These are phyloP conservation scores for Trichoderma parareesei DNA, from an alignment of 495 filamentous ascomycete genomes.

Conservation along the genomic window DNA sequence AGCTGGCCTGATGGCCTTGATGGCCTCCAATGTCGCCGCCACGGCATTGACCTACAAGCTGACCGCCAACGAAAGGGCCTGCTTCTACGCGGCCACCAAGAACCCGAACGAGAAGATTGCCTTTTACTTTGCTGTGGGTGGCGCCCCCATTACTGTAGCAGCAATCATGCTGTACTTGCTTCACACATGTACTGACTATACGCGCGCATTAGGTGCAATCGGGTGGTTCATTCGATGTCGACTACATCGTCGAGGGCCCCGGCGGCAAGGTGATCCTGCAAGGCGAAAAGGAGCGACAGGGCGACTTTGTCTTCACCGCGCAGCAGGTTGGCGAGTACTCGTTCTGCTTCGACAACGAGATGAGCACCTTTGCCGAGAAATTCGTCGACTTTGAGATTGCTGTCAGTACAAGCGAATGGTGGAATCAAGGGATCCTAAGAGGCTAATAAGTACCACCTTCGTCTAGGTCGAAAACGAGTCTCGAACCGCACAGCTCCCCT, in stretches of 20 bases:
- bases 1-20: conserved; percentile 55
- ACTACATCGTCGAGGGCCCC: conserved; percentile 82
- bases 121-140: conserved; percentile 93
- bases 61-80: conserved; percentile 81
- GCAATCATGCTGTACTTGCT: conserved; percentile 11
- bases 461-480: conserved; percentile 86
- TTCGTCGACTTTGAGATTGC: conserved; percentile 98
- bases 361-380: conserved; percentile 97
- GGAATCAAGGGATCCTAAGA: not conserved
- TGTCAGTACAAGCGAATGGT: conserved; percentile 42
- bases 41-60: conserved; percentile 96
- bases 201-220: conserved; percentile 69
- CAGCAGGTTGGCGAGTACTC: conserved; percentile 87
- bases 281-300: conserved; percentile 86
- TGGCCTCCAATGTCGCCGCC: conserved; percentile 53
- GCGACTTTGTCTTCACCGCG: conserved; percentile 97
- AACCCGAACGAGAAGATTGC: conserved; percentile 77
- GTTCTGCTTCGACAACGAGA: conserved; percentile 98
- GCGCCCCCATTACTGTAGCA: not conserved
- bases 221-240: conserved; percentile 90
- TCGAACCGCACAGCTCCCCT: conserved; percentile 67
- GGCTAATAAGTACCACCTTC: conserved; percentile 14
- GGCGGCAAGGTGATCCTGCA: conserved; percentile 76
- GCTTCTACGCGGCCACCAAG: conserved; percentile 80
- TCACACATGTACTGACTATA: not conserved